phyloP scores from a whole-genome alignment of 192 early-diverging fungal species.

The Podila clonocystis region DNA sequence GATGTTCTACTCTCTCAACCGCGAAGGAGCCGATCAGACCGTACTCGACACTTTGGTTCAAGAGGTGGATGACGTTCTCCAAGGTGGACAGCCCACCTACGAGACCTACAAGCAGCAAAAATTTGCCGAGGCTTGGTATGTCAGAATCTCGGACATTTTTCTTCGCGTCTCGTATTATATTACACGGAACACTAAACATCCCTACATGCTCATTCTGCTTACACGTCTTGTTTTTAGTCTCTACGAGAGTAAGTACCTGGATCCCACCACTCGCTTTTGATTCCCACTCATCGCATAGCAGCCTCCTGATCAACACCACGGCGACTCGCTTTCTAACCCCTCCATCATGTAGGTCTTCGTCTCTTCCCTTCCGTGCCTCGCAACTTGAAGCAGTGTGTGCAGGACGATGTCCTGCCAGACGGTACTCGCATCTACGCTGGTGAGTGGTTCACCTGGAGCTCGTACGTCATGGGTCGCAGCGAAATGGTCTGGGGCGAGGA shows the following conservation, averaged over 20 bases:
- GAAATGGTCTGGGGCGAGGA: slow-evolving; percentile 71
- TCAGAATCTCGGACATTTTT: neutral
- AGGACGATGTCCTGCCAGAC: slow-evolving; percentile 71
- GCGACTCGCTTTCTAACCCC: too few relatives aligned
- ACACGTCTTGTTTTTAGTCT: too few relatives aligned
- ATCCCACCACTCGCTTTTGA: too few relatives aligned
- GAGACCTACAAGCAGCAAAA: slow-evolving; percentile 25
- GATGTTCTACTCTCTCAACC: slow-evolving; percentile 53
- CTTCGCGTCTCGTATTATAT: too few relatives aligned
- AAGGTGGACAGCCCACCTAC: slow-evolving; percentile 2
- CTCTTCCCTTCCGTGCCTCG: slow-evolving; percentile 31
- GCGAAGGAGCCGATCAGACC: slow-evolving; percentile 41
- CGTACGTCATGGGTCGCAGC: slow-evolving; percentile 66
- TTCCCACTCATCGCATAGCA: too few relatives aligned
- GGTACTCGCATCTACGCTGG: slow-evolving; percentile 68
- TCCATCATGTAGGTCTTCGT: slow-evolving; percentile 8
- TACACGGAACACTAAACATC: neutral
- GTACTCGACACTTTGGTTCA: slow-evolving; percentile 20
- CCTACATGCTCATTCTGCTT: neutral
- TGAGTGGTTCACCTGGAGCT: slow-evolving; percentile 57
- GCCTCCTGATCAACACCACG: too few relatives aligned
- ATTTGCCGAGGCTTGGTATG: slow-evolving; percentile 47
- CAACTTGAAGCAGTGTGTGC: slow-evolving; percentile 60
- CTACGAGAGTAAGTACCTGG: too few relatives aligned
- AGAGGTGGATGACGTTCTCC: slow-evolving; percentile 36